phyloP scores from a whole-genome alignment of 2,329 filamentous ascomycete genomes.

The Fusarium chlamydosporum region DNA sequence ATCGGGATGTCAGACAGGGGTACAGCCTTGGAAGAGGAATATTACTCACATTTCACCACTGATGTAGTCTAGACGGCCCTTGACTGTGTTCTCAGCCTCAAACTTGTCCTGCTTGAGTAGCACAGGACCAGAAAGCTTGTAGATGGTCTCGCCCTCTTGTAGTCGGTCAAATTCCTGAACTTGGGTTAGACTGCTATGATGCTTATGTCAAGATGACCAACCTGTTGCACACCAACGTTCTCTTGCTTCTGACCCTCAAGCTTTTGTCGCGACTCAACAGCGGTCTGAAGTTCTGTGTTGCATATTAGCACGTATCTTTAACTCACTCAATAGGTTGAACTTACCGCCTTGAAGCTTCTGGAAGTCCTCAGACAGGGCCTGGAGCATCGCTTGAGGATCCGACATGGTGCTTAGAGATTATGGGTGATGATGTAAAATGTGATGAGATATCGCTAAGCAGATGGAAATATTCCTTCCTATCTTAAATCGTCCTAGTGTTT shows the following conservation, averaged over 20 bases:
- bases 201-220: slow-evolving; percentile 53
- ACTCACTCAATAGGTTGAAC: slow-evolving; percentile 31
- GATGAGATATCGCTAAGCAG: slow-evolving; percentile 22
- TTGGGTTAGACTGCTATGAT: slow-evolving; percentile 32
- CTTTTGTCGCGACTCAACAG: slow-evolving; percentile 86
- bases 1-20: neutral
- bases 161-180: slow-evolving; percentile 83
- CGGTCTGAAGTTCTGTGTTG: slow-evolving; percentile 80
- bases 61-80: slow-evolving; percentile 92
- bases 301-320: slow-evolving; percentile 10
- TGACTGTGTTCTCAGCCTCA: slow-evolving; percentile 91
- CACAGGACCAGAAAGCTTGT: slow-evolving; percentile 94
- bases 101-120: slow-evolving; percentile 93
- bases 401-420: slow-evolving; percentile 65
- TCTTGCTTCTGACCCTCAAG: slow-evolving; percentile 95
- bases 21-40: neutral
- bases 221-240: slow-evolving; percentile 88
- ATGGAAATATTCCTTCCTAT: slow-evolving; percentile 2
- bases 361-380: slow-evolving; percentile 88
- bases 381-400: slow-evolving; percentile 81
- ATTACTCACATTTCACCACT: slow-evolving; percentile 86
- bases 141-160: slow-evolving; percentile 87
- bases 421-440: slow-evolving; percentile 8
- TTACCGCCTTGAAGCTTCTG: slow-evolving; percentile 87
- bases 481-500: slow-evolving; percentile 13